phyloP scores from a whole-genome alignment of 2,329 filamentous ascomycete genomes.

The Ascochyta lentis region DNA sequence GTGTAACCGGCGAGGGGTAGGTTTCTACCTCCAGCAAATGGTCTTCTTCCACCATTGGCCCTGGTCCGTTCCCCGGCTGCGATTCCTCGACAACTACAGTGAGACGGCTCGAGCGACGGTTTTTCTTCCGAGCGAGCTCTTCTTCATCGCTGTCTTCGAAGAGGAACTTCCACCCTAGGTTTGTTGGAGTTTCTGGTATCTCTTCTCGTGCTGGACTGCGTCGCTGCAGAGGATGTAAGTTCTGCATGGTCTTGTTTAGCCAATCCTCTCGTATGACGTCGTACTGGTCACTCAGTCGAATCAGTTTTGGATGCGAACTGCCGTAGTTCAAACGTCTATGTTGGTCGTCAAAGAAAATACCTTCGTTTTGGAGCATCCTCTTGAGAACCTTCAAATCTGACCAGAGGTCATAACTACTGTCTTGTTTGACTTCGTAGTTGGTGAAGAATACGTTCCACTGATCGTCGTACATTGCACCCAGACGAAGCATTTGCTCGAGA shows the following conservation, averaged over 20 bases:
- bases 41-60: neutral
- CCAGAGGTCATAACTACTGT: neutral
- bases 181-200: neutral
- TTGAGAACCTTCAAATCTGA: constrained; percentile 7
- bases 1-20: neutral
- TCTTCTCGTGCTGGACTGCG: neutral
- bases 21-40: neutral
- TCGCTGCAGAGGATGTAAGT: neutral
- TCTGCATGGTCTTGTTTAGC: neutral
- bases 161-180: neutral
- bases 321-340: constrained; percentile 12
- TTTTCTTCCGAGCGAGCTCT: neutral
- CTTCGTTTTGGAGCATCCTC: constrained; percentile 16
- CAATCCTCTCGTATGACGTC: neutral
- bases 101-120: neutral
- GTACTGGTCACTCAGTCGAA: neutral
- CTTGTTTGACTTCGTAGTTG: neutral
- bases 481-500: constrained; percentile 15
- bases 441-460: constrained; percentile 16
- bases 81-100: neutral
- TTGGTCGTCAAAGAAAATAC: constrained; percentile 6
- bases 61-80: neutral
- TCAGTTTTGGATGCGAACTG: neutral
- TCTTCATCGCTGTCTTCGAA: neutral
- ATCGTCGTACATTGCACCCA: constrained; percentile 16